These are phyloP conservation scores for Trametes gibbosa DNA, from an alignment of 768 basidiomycete species.

Conservation along the genomic window DNA sequence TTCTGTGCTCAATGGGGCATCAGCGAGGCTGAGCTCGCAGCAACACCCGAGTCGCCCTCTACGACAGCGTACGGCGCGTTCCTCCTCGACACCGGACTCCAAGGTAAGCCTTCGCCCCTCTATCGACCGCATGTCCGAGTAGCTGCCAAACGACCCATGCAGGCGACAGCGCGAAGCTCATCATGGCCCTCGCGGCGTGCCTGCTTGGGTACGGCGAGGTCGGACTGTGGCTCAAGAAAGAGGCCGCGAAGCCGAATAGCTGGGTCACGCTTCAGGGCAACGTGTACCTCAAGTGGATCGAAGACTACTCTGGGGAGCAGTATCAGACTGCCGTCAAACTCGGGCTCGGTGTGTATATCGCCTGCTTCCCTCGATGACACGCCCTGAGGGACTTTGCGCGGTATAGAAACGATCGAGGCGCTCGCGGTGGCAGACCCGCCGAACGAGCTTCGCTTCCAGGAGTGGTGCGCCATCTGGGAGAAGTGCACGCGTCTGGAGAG, in stretches of 20 bases:
- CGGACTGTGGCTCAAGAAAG: conserved; percentile 74
- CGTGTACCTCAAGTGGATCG: conserved; percentile 72
- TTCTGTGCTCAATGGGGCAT: conserved; percentile 76
- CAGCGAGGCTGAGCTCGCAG: conserved; percentile 53
- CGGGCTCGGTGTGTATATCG: conserved; percentile 61
- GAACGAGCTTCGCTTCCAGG: conserved; percentile 51
- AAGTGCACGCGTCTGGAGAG: conserved; percentile 76
- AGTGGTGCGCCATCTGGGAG: conserved; percentile 73
- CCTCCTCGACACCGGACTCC: conserved; percentile 74
- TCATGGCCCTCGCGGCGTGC: conserved; percentile 85
- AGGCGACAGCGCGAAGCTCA: conserved; percentile 69
- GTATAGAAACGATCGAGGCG: conserved; percentile 69
- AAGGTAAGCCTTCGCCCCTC: conserved; percentile 41
- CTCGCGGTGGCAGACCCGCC: conserved; percentile 62
- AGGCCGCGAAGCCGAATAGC: conserved; percentile 42
- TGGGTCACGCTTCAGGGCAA: conserved; percentile 67
- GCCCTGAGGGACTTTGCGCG: not conserved
- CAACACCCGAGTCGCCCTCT: conserved; percentile 61
- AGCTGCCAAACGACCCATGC: not conserved
- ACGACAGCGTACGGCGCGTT: conserved; percentile 88
- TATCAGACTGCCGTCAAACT: conserved; percentile 72
- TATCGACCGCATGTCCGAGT: too few relatives aligned
- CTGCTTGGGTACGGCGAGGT: conserved; percentile 92
- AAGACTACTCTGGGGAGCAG: conserved; percentile 70
- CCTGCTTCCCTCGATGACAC: not conserved